These are phyloP conservation scores for Akanthomyces uredinophilus DNA, from an alignment of 2,329 filamentous ascomycete genomes.

Conservation along the genomic window DNA sequence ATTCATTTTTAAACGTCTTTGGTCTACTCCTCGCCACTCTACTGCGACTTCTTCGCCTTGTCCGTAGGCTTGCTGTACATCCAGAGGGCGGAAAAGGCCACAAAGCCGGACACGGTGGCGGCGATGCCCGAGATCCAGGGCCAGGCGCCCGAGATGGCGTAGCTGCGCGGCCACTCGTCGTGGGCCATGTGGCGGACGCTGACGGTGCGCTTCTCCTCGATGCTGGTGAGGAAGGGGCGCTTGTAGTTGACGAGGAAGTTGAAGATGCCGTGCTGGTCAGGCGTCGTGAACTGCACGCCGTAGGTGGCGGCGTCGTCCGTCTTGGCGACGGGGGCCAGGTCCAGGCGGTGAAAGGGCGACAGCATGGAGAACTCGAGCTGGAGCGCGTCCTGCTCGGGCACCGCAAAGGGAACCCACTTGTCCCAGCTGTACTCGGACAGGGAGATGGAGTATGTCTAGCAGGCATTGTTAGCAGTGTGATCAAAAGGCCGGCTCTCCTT, in stretches of 20 bases:
- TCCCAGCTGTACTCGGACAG: slow-evolving; percentile 78
- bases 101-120: slow-evolving; percentile 76
- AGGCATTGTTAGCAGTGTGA: not conserved
- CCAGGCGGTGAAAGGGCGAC: slow-evolving; percentile 89
- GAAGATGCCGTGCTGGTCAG: slow-evolving; percentile 98
- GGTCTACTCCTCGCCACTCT: not conserved
- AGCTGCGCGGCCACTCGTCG: slow-evolving; percentile 92
- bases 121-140: slow-evolving; percentile 89
- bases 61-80: slow-evolving; percentile 58
- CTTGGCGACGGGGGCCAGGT: slow-evolving; percentile 53
- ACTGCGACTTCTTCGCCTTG: slow-evolving; percentile 45
- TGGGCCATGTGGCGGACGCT: slow-evolving; percentile 96
- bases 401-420: slow-evolving; percentile 67
- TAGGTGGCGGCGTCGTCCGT: slow-evolving; percentile 68
- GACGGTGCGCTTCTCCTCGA: slow-evolving; percentile 93
- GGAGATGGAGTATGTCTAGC: slow-evolving; percentile 79
- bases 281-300: slow-evolving; percentile 70
- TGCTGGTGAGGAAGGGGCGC: slow-evolving; percentile 78
- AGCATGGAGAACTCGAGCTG: slow-evolving; percentile 99
- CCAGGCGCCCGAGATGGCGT: slow-evolving; percentile 84
- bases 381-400: slow-evolving; percentile 65
- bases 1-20: slow-evolving; percentile 8
- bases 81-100: slow-evolving; percentile 84
- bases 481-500: not conserved
- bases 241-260: slow-evolving; percentile 98